Conservation (phyloP, 768 basidiomycete species). For the Suillus sp. region DNA sequence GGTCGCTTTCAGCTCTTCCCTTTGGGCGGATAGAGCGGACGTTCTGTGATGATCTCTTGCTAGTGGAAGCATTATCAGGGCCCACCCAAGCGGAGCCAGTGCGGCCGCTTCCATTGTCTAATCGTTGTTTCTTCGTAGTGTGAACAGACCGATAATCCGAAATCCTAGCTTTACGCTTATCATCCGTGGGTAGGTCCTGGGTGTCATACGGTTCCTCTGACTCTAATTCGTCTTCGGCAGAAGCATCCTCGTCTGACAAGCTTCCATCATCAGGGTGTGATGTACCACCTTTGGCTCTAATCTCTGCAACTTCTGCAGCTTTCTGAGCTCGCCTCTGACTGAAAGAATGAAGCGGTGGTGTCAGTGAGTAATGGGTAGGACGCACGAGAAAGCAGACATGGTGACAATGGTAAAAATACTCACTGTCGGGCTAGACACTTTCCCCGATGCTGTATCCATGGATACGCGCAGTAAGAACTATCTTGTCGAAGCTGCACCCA, state of each 20-base stretch:
- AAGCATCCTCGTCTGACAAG: slow-evolving; percentile 33
- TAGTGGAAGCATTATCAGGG: slow-evolving; percentile 12
- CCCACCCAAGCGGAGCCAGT: slow-evolving; percentile 21
- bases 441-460: slow-evolving; percentile 76
- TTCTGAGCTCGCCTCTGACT: slow-evolving; percentile 63
- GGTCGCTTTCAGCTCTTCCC: slow-evolving; percentile 27
- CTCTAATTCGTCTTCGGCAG: slow-evolving; percentile 39
- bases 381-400: slow-evolving; percentile 9
- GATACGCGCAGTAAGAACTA: slow-evolving; percentile 77
- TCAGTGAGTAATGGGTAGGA: slow-evolving; percentile 12
- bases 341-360: slow-evolving; percentile 11
- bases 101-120: slow-evolving; percentile 13
- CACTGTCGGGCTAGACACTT: slow-evolving; percentile 77
- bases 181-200: slow-evolving; percentile 24
- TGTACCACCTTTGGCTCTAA: slow-evolving; percentile 39
- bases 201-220: slow-evolving; percentile 37
- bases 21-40: slow-evolving; percentile 32
- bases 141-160: slow-evolving; percentile 22
- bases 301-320: slow-evolving; percentile 52
- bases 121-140: slow-evolving; percentile 29
- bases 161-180: slow-evolving; percentile 29
- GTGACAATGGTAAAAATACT: slow-evolving; percentile 33
- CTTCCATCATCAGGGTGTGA: slow-evolving; percentile 30
- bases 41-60: slow-evolving; percentile 28
- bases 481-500: slow-evolving; percentile 86